phyloP scores from a whole-genome alignment of 163 green algal genomes.

The Volvox carteri region DNA sequence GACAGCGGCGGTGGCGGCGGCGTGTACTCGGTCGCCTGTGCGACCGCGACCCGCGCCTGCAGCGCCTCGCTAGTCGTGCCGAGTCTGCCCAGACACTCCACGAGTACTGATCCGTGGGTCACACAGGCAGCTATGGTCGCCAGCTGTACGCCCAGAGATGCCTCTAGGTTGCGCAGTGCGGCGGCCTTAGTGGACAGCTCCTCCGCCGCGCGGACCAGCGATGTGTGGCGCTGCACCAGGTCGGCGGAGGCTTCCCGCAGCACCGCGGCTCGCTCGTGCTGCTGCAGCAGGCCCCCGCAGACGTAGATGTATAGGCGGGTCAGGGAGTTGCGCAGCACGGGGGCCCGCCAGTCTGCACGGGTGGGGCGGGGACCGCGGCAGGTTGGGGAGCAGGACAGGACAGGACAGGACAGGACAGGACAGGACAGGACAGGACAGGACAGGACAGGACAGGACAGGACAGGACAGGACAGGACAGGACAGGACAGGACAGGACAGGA shows the following conservation, averaged over 20 bases:
- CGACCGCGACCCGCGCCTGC: background rate
- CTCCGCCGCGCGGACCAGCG: slow-evolving; percentile 5
- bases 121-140: slow-evolving; percentile 23
- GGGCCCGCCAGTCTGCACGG: slow-evolving; percentile 34
- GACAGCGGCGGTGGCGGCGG: background rate
- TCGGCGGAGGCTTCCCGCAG: slow-evolving; percentile 37
- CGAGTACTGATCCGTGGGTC: slow-evolving; percentile 25
- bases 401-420: no score
- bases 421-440: no score
- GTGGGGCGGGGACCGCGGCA: background rate
- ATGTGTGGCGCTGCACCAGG: slow-evolving; percentile 25
- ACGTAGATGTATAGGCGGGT: slow-evolving; percentile 42
- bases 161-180: slow-evolving; percentile 7
- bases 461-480: no score
- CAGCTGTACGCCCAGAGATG: slow-evolving; percentile 34
- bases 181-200: slow-evolving; percentile 12
- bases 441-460: no score
- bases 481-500: no score
- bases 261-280: slow-evolving; percentile 34
- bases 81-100: background rate
- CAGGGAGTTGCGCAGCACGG: slow-evolving; percentile 40
- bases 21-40: background rate
- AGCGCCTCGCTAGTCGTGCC: background rate
- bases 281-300: slow-evolving; percentile 28
- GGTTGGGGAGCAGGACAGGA: background rate